A percentile compares a stretch with the other conserved stretches of the same genome.
These are phyloP conservation scores for Beauveria australis DNA, from an alignment of 2,329 filamentous ascomycete species.

Conservation along the genomic window DNA sequence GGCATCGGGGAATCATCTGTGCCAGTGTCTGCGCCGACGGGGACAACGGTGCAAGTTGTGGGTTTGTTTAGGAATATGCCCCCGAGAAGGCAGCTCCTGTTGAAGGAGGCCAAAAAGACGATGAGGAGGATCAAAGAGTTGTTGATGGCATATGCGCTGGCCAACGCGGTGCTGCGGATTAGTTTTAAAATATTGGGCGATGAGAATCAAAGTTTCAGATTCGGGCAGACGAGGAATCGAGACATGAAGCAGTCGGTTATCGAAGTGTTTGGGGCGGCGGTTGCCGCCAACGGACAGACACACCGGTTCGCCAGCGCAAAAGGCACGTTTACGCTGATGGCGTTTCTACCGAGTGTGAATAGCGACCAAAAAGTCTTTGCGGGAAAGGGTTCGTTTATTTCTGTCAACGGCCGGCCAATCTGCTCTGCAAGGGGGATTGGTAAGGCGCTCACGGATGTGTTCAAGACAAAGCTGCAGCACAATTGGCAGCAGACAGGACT, in stretches of 20 bases:
- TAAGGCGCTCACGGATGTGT: slow-evolving; percentile 49
- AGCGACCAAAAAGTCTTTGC: slow-evolving; percentile 36
- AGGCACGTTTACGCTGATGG: slow-evolving; percentile 37
- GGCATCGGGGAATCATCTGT: slow-evolving; percentile 22
- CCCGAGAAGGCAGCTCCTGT: slow-evolving; percentile 50
- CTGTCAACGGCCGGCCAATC: slow-evolving; percentile 61
- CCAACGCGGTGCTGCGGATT: slow-evolving; percentile 54
- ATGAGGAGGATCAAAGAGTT: slow-evolving; percentile 51
- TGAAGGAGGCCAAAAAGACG: slow-evolving; percentile 50
- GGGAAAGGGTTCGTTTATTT: slow-evolving; percentile 50
- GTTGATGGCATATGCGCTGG: slow-evolving; percentile 57
- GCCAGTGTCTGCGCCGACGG: slow-evolving; percentile 46
- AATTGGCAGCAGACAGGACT: slow-evolving; percentile 17
- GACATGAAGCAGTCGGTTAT: slow-evolving; percentile 49
- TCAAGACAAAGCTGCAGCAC: slow-evolving; percentile 31
- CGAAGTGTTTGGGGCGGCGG: slow-evolving; percentile 52
- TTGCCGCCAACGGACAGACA: slow-evolving; percentile 45
- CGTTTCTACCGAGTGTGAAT: slow-evolving; percentile 47
- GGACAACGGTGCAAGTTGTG: slow-evolving; percentile 57
- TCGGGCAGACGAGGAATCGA: slow-evolving; percentile 45
- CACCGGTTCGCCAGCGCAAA: not conserved
- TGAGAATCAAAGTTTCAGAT: slow-evolving; percentile 48
- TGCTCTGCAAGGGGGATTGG: slow-evolving; percentile 44
- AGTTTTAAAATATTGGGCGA: slow-evolving; percentile 50
- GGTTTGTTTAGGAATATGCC: slow-evolving; percentile 54